Evolutionary conservation across 2,329 filamentous ascomycete species (phyloP), one percentile per base, ranked within the genome.

Genomic region (Calonectria henricotiae): DNA sequence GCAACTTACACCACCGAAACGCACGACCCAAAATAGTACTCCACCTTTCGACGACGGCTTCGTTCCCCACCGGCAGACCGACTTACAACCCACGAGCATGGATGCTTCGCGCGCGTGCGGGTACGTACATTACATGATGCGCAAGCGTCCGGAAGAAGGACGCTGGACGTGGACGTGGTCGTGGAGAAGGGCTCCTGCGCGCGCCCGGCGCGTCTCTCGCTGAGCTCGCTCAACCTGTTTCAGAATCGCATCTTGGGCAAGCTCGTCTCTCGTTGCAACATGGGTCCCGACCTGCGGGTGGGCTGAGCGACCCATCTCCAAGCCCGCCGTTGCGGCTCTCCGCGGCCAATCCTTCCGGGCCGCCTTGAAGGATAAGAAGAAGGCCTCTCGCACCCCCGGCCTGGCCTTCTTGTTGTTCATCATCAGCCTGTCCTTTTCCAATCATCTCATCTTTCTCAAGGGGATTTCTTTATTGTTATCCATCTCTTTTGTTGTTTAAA

Each of bases 351-450:
- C 75, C 74, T 71, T 77, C 46, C 27, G 44, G 55, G 51, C 62
- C 68, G 65, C 30, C 67, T 43, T 17, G 12, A 20, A 67, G 68
- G 74, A 77, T 77, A 77, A 77, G 75, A 77, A 77, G 75, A 75
- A 70, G 75, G 75, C 75, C 75, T 77, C 75, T 61, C 69, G 66
- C 66, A 41, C 64, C 75, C 75, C 77, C 73, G 75, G 75, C 76
- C 75, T 70, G 65, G 64, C 67, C 49, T 39, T 58, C 60, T 62
- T 71, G 46, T 47, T 67, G 30, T 68, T 73, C 73, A 72, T 76
- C 71, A 51, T 72, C 73, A 74, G 72, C 69, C 76, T 77, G 74
- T 76, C 72, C 74, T 71, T 77, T 71, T 67, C 70, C 74, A 77
- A 75, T 76, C 73, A 71, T 77, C 72, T 64, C 61, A 43, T 64